phyloP scores from a whole-genome alignment of 2,329 filamentous ascomycete genomes.

The Diaporthe helianthi region DNA sequence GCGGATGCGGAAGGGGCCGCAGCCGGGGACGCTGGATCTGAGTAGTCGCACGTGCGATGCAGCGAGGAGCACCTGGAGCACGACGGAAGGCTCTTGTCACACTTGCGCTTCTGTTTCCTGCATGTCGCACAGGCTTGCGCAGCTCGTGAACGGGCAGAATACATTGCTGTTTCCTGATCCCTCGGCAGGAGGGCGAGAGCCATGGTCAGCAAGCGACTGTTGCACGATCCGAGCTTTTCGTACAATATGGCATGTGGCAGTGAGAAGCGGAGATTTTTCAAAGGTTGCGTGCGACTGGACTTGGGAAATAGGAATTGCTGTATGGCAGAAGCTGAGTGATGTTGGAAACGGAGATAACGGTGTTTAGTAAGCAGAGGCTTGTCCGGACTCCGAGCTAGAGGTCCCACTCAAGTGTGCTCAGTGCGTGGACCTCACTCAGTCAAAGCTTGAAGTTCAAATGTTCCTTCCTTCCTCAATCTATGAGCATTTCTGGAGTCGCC shows the following conservation, averaged over 20 bases:
- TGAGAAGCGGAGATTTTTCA: too few relatives aligned
- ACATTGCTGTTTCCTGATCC: constrained; percentile 1
- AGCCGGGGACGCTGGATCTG: constrained; percentile 42
- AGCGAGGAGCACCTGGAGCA: constrained; percentile 56
- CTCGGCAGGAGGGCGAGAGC: constrained; percentile 20
- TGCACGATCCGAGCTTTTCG: neutral
- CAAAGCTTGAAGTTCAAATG: too few relatives aligned
- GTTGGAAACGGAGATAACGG: constrained; percentile 6
- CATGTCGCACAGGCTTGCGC: constrained; percentile 39
- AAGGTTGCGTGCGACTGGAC: neutral
- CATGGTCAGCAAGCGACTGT: neutral
- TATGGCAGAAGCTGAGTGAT: constrained; percentile 1
- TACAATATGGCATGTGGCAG: neutral
- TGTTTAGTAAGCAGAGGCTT: neutral
- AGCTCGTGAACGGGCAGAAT: constrained; percentile 34
- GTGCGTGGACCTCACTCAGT: neutral
- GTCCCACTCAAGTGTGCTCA: neutral
- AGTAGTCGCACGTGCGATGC: constrained; percentile 51
- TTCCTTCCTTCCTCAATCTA: too few relatives aligned
- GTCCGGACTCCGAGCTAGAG: too few relatives aligned
- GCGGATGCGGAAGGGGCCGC: constrained; percentile 47
- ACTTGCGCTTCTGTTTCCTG: constrained; percentile 57
- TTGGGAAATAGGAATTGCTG: neutral
- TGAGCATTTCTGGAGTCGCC: neutral
- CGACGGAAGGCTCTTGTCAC: constrained; percentile 56